phyloP scores from a whole-genome alignment of 495 filamentous ascomycete species.

The Choiromyces venosus region DNA sequence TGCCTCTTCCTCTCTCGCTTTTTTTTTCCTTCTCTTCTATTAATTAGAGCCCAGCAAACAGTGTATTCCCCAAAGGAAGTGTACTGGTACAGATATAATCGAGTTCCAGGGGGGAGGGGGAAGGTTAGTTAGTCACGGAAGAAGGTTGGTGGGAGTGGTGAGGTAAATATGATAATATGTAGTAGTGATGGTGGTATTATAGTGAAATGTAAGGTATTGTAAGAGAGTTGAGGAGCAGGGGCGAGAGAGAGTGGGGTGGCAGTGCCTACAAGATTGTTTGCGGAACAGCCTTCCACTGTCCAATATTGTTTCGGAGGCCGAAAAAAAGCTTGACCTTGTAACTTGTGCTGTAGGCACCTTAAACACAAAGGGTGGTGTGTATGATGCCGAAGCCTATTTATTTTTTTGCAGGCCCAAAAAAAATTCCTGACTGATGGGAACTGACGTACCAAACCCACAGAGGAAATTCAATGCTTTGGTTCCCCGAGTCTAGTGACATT shows the following conservation, averaged over 20 bases:
- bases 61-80: not conserved
- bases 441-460: not conserved
- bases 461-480: not conserved
- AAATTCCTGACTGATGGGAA: not conserved
- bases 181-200: not conserved
- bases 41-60: not conserved
- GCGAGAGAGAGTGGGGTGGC: not conserved
- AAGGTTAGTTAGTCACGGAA: not conserved
- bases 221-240: not conserved
- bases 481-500: not conserved
- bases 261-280: not conserved
- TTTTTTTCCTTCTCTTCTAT: not conserved
- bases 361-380: not conserved
- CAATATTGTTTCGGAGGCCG: not conserved
- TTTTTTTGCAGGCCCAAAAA: not conserved
- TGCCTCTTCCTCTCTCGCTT: not conserved
- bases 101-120: not conserved
- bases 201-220: not conserved
- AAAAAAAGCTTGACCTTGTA: not conserved
- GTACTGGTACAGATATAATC: not conserved
- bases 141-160: not conserved
- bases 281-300: not conserved
- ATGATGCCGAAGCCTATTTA: not conserved
- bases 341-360: not conserved
- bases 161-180: slow-evolving; percentile 2